Conservation (phyloP, 164 flowering plant genomes). For the Paratinospora sagittata region DNA sequence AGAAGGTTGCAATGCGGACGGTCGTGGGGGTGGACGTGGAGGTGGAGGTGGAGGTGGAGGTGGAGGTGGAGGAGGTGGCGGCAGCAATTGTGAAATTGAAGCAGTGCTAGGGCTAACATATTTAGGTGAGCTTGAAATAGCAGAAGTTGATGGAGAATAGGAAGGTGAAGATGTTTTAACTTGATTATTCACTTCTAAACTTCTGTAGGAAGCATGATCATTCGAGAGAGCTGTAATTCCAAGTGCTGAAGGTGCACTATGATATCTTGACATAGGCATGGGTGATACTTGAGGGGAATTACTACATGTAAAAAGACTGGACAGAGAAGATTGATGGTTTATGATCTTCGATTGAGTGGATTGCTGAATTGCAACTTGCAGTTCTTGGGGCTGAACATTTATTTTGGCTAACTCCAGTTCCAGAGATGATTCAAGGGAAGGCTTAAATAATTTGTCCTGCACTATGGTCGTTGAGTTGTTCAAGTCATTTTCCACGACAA, state of each 20-base stretch:
- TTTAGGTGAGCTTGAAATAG: conserved; percentile 16
- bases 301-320: conserved; percentile 36
- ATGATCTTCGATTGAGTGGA: too few species aligned
- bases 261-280: too few species aligned
- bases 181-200: conserved; percentile 17
- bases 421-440: conserved; percentile 16
- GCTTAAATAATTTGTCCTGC: conserved; percentile 8
- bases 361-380: too few species aligned
- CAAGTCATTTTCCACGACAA: conserved; percentile 16
- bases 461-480: conserved; percentile 6
- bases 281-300: conserved; percentile 56
- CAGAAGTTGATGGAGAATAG: conserved; percentile 7
- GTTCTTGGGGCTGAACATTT: conserved; percentile 14
- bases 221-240: conserved; percentile 68
- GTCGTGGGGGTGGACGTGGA: conserved; percentile 6
- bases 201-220: conserved; percentile 23
- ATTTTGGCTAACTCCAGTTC: conserved; percentile 19
- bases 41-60: conserved; percentile 28
- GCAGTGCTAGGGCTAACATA: conserved; percentile 3
- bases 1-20: conserved; percentile 6
- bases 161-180: conserved; percentile 9
- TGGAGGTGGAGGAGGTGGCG: conserved; percentile 32
- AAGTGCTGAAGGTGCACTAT: too few species aligned
- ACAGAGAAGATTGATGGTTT: conserved; percentile 33
- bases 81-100: conserved; percentile 25